These are phyloP conservation scores for Lophiostoma macrostomum DNA, from an alignment of 495 filamentous ascomycete species.

Conservation along the genomic window DNA sequence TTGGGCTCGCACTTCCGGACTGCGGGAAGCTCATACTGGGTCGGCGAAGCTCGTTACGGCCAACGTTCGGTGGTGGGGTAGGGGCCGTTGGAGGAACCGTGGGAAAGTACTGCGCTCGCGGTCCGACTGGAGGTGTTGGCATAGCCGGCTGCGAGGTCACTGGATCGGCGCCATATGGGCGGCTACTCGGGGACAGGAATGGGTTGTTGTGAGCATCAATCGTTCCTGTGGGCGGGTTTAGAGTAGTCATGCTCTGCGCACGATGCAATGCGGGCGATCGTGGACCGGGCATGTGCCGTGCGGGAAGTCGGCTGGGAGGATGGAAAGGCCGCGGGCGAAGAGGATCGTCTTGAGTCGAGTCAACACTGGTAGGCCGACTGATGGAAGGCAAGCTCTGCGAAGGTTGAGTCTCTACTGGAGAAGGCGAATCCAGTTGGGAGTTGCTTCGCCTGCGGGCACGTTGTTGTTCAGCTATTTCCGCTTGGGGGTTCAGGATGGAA, in stretches of 20 bases:
- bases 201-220: constrained; percentile 39
- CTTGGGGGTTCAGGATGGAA: constrained; percentile 31
- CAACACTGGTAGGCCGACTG: constrained; percentile 30
- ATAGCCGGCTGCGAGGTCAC: constrained; percentile 34
- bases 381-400: constrained; percentile 23
- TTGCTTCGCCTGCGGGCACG: constrained; percentile 19
- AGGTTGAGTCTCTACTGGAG: constrained; percentile 27
- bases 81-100: constrained; percentile 24
- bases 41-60: constrained; percentile 13
- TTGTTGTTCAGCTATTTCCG: constrained; percentile 19
- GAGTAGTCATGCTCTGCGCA: constrained; percentile 34
- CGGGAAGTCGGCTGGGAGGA: constrained; percentile 2
- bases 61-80: constrained; percentile 18
- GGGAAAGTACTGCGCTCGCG: constrained; percentile 27
- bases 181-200: constrained; percentile 32
- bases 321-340: constrained; percentile 12
- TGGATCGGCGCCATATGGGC: constrained; percentile 33
- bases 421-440: constrained; percentile 31
- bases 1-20: constrained; percentile 32
- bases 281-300: constrained; percentile 38
- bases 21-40: constrained; percentile 26
- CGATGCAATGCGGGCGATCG: constrained; percentile 39
- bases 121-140: constrained; percentile 32
- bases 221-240: constrained; percentile 33
- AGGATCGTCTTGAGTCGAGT: constrained; percentile 19